These are phyloP conservation scores for Cladophialophora psammophila DNA, from an alignment of 2,329 filamentous ascomycete genomes.

Conservation along the genomic window DNA sequence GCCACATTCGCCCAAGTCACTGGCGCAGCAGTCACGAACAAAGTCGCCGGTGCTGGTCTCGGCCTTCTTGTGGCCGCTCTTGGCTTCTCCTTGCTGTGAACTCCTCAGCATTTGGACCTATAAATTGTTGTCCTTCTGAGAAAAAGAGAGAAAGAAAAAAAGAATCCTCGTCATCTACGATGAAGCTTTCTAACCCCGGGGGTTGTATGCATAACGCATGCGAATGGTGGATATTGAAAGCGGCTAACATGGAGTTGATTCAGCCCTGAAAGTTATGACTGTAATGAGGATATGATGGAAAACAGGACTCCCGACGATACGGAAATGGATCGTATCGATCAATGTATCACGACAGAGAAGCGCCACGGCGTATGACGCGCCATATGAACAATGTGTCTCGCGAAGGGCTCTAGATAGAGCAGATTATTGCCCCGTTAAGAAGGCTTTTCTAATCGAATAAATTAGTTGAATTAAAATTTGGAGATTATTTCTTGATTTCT, in stretches of 20 bases:
- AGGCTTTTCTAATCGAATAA: background rate
- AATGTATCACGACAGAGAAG: background rate
- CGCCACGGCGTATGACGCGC: background rate
- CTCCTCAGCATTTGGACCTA: background rate
- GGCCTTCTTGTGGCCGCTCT: slow-evolving; percentile 50
- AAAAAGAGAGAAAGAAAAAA: no score
- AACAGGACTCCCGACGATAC: background rate
- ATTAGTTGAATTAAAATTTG: background rate
- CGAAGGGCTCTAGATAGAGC: background rate
- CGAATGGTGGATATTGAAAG: background rate
- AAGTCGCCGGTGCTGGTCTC: slow-evolving; percentile 51
- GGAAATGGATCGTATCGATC: background rate
- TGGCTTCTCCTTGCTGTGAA: slow-evolving; percentile 34
- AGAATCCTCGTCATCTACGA: background rate
- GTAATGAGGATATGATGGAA: background rate
- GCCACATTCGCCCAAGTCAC: slow-evolving; percentile 47
- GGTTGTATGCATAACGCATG: background rate
- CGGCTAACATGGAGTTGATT: background rate
- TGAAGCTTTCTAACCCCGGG: background rate
- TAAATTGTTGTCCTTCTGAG: background rate
- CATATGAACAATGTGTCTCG: background rate
- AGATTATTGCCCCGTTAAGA: background rate
- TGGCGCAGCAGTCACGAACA: slow-evolving; percentile 48
- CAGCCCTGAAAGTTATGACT: background rate
- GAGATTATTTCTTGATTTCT: background rate